Evolutionary conservation across 495 filamentous ascomycete genomes (phyloP).

Genomic region (Aspergillus coremiiformis): DNA sequence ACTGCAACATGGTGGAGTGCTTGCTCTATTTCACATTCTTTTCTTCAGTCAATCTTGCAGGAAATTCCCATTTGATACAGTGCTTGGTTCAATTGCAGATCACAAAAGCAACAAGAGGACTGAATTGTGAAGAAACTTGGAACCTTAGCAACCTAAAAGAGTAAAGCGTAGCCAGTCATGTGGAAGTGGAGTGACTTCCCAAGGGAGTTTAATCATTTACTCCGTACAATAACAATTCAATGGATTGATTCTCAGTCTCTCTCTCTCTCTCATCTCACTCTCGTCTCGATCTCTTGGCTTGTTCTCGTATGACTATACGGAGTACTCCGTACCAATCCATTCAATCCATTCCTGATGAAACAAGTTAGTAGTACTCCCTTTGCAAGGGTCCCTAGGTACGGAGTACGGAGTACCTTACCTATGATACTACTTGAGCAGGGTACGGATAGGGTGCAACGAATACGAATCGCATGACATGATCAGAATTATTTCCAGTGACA

Average conservation of each 20-base stretch:
- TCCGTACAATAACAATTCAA: too few relatives aligned
- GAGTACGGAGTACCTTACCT: not conserved
- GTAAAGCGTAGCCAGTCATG: not conserved
- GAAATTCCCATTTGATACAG: not conserved
- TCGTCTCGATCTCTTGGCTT: not conserved
- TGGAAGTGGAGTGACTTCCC: constrained; percentile 3
- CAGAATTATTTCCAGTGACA: not conserved
- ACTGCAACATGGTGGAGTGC: not conserved
- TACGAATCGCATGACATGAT: constrained; percentile 3
- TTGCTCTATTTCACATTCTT: not conserved
- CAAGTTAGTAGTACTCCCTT: not conserved
- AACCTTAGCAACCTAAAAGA: not conserved
- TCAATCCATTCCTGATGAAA: not conserved
- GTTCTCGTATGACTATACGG: too few relatives aligned
- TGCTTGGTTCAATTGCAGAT: not conserved
- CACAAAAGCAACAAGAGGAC: not conserved
- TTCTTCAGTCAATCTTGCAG: not conserved
- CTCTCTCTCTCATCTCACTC: too few relatives aligned
- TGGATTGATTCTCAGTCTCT: too few relatives aligned
- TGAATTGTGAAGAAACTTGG: not conserved
- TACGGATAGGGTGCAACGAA: not conserved
- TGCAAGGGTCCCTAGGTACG: not conserved
- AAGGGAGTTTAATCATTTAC: not conserved
- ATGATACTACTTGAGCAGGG: too few relatives aligned
- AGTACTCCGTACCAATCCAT: not conserved